Evolutionary conservation across 441 rosid genomes (phyloP), one percentile per base, ranked within the genome.

Genomic region (Adansonia gregorii): DNA sequence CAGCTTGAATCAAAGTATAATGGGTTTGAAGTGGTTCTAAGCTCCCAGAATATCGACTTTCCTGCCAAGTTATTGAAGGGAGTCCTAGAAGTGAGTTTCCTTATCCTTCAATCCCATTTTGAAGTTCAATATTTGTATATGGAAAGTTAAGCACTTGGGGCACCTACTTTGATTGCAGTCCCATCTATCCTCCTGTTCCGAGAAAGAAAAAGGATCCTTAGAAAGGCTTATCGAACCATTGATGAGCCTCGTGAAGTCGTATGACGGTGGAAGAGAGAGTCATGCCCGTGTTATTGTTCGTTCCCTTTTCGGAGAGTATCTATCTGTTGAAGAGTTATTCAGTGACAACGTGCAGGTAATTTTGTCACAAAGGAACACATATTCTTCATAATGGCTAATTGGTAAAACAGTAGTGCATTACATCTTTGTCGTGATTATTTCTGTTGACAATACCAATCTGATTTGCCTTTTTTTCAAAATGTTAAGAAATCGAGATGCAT

Each of bases 181-280:
- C 39, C 95, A 93, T 88, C 75, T 95, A 74, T 85, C 86, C 49
- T 86, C 92, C 79, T 92, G 89, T 82, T 82, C 94, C 51, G 98
- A 91, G 43, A 97, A 92, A 82, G 99, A 93, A 82, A 91, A 87
- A 75, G 97, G 90, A 75, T 90, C 98, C 61, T 92, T 85, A 78
- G 99, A 97, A 89, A 93, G 99, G 94, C 98, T 97, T 83, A 79
- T 97, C 76, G 99, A 97, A 85, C 99, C 99, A 80, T 81, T 95
- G 84, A 77, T 90, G 96, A 92, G 92, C 83, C 92, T 97, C 78
- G 99, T 90, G 45, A 97, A 95, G 86, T 97, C 99, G 17, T 93
- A 95, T 75, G 99, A 97, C 79, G 99, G 99, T 84, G 99, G 99
- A 75, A 89, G 99, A 86, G 99, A 97, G 86, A 89, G 98, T 75